These are phyloP conservation scores for Solanum bulbocastanum DNA, from an alignment of 257 asterid species.

Conservation along the genomic window DNA sequence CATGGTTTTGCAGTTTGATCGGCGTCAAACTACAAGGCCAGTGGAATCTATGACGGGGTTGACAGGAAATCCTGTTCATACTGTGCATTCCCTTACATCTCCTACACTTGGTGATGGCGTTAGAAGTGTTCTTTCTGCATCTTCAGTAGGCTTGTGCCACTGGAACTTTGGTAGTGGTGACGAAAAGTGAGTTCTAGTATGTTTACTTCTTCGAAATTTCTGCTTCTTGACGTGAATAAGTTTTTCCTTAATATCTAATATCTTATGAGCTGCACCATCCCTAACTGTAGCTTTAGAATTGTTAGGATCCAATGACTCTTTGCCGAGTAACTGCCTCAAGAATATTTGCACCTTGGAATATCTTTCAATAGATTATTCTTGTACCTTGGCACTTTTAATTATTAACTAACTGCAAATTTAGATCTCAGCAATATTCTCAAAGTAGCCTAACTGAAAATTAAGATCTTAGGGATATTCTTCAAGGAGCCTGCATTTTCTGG, in stretches of 20 bases:
- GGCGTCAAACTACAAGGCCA: conserved; percentile 57
- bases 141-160: conserved; percentile 78
- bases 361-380: background rate
- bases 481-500: background rate
- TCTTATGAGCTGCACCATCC: background rate
- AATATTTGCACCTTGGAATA: background rate
- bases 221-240: background rate
- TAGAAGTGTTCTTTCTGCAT: conserved; percentile 70
- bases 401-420: background rate
- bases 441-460: background rate
- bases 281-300: background rate
- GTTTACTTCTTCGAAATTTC: background rate
- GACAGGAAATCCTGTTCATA: conserved; percentile 59
- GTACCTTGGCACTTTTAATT: background rate
- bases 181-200: conserved; percentile 31
- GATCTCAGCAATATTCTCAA: background rate
- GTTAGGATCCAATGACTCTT: background rate
- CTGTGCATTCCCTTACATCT: conserved; percentile 45
- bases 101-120: conserved; percentile 24
- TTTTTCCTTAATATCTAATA: background rate
- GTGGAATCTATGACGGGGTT: conserved; percentile 57
- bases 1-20: conserved; percentile 69
- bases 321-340: background rate
- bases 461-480: background rate
- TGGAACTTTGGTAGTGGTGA: conserved; percentile 61